A percentile compares a stretch with the other conserved stretches of the same genome.
These are phyloP conservation scores for Fragaria ananassa DNA, from an alignment of 306 rosid species.

Conservation along the genomic window DNA sequence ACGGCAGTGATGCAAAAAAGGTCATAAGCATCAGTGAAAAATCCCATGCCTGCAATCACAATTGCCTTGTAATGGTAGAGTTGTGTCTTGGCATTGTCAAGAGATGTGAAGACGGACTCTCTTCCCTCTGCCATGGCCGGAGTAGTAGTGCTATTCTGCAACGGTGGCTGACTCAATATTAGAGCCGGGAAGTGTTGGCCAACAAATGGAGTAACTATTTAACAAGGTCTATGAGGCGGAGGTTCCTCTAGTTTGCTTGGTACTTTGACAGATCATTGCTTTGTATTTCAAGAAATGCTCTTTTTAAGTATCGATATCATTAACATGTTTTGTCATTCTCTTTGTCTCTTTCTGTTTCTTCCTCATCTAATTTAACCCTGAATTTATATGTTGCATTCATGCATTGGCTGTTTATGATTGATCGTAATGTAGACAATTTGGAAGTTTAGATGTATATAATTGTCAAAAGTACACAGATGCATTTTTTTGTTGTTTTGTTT, in stretches of 20 bases:
- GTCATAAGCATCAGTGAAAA: slow-evolving; percentile 62
- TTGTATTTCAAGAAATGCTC: slow-evolving; percentile 17
- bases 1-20: slow-evolving; percentile 62
- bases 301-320: neutral
- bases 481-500: neutral
- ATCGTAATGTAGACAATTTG: neutral
- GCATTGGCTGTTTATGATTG: neutral
- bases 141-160: neutral
- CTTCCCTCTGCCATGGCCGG: slow-evolving; percentile 25
- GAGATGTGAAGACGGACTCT: slow-evolving; percentile 37
- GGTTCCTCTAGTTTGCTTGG: slow-evolving; percentile 7
- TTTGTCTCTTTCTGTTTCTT: neutral
- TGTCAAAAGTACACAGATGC: neutral
- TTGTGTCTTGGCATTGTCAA: slow-evolving; percentile 62
- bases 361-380: neutral
- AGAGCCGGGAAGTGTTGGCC: slow-evolving; percentile 6
- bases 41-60: slow-evolving; percentile 62
- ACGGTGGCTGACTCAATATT: neutral
- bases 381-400: neutral
- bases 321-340: neutral
- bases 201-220: neutral
- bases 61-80: slow-evolving; percentile 49
- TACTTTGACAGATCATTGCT: neutral
- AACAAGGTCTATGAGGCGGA: neutral
- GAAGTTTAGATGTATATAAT: neutral